phyloP scores from a whole-genome alignment of 768 basidiomycete species.

The Tricholoma furcatifolium region DNA sequence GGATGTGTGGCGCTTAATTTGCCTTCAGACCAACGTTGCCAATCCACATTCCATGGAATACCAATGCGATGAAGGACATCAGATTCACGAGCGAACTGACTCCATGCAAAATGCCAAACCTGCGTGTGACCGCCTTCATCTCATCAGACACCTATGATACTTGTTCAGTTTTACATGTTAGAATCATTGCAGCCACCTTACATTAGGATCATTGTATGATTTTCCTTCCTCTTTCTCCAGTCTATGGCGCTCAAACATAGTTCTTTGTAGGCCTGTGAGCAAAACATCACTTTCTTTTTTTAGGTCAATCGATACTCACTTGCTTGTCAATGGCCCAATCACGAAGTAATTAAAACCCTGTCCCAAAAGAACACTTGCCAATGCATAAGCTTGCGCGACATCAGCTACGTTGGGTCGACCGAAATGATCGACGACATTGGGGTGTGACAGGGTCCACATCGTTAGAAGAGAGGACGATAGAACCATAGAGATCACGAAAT shows the following conservation, averaged over 20 bases:
- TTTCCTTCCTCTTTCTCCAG: conserved; percentile 77
- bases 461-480: conserved; percentile 55
- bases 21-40: conserved; percentile 51
- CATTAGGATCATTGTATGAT: conserved; percentile 60
- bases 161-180: not conserved
- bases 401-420: conserved; percentile 50
- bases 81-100: conserved; percentile 69
- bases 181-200: conserved; percentile 29
- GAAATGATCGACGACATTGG: conserved; percentile 48
- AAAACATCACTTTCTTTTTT: not conserved
- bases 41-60: conserved; percentile 73
- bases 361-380: conserved; percentile 42
- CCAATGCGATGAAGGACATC: conserved; percentile 52
- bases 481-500: conserved; percentile 61
- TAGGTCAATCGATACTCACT: conserved; percentile 33
- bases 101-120: conserved; percentile 68
- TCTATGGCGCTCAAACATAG: conserved; percentile 73
- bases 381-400: conserved; percentile 63
- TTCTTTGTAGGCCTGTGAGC: conserved; percentile 35
- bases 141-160: conserved; percentile 53
- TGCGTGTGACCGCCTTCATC: conserved; percentile 68
- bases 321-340: conserved; percentile 72
- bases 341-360: conserved; percentile 67
- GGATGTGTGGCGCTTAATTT: conserved; percentile 22
- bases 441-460: conserved; percentile 59